phyloP scores from a whole-genome alignment of 331 rosid species.

The Phaseolus coccineus region DNA sequence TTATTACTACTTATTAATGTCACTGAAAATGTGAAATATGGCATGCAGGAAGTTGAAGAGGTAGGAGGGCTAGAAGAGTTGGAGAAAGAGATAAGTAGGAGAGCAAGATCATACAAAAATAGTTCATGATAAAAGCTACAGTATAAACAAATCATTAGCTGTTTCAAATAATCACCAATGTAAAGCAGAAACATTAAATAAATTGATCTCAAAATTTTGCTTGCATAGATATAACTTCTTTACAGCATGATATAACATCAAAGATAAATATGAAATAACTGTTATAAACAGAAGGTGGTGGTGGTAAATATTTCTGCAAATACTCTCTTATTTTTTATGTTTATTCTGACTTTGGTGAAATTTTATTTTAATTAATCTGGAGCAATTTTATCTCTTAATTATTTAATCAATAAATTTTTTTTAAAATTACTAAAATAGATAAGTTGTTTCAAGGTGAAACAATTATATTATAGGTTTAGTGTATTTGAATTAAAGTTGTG shows the following conservation, averaged over 20 bases:
- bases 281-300: neutral
- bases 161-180: conserved; percentile 37
- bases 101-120: conserved; percentile 55
- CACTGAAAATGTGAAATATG: conserved; percentile 5
- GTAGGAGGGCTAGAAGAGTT: conserved; percentile 90
- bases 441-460: too few species aligned
- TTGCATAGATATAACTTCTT: neutral
- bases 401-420: too few species aligned
- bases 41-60: conserved; percentile 84
- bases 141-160: neutral
- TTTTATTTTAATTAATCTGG: too few species aligned
- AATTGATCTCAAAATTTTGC: conserved; percentile 37
- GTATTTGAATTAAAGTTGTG: too few species aligned
- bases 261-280: neutral
- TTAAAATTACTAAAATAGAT: too few species aligned
- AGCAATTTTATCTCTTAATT: too few species aligned
- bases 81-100: conserved; percentile 79
- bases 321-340: too few species aligned
- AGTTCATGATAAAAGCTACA: conserved; percentile 40
- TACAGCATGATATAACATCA: neutral
- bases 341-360: too few species aligned
- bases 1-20: neutral
- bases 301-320: neutral
- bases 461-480: too few species aligned
- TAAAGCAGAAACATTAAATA: conserved; percentile 42